A percentile compares a stretch with the other conserved stretches of the same genome.
These are phyloP conservation scores for Lasiodiplodia sp. DNA, from an alignment of 2,329 filamentous ascomycete genomes.

Conservation along the genomic window DNA sequence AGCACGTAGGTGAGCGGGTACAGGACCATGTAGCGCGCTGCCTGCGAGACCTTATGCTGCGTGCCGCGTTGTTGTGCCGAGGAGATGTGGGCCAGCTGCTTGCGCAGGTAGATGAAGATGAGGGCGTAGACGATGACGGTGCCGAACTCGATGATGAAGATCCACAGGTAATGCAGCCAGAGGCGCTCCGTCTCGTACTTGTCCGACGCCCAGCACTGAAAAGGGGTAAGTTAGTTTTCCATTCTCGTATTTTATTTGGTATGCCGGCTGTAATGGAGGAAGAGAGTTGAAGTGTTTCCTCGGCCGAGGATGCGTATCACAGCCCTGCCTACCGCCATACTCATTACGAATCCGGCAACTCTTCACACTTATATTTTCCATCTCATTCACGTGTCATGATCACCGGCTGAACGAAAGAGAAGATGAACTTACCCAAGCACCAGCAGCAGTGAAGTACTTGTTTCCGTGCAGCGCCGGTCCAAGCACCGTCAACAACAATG, in stretches of 20 bases:
- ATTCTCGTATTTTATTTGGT: not conserved
- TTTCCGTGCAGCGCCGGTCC: conserved; percentile 53
- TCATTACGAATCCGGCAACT: not conserved
- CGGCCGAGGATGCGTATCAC: too few species aligned
- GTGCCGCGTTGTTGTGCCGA: conserved; percentile 37
- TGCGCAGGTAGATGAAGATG: conserved; percentile 32
- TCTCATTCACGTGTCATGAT: not conserved
- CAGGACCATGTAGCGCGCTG: conserved; percentile 66
- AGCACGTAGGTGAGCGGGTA: conserved; percentile 73
- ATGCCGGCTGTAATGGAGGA: not conserved
- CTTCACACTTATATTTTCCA: not conserved
- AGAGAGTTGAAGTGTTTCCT: not conserved
- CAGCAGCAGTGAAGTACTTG: conserved; percentile 57
- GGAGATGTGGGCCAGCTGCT: conserved; percentile 49
- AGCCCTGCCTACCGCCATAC: not conserved
- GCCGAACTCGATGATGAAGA: conserved; percentile 61
- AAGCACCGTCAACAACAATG: conserved; percentile 55
- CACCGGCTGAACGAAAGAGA: not conserved
- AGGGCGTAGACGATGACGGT: conserved; percentile 31
- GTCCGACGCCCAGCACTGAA: conserved; percentile 59
- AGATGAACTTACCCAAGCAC: conserved; percentile 56
- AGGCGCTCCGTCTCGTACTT: conserved; percentile 55
- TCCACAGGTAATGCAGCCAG: conserved; percentile 62
- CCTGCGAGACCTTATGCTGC: conserved; percentile 45
- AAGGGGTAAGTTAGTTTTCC: conserved; percentile 30